A percentile compares a stretch with the other conserved stretches of the same genome.
phyloP scores from a whole-genome alignment of 495 filamentous ascomycete species.

The Neurospora discreta region DNA sequence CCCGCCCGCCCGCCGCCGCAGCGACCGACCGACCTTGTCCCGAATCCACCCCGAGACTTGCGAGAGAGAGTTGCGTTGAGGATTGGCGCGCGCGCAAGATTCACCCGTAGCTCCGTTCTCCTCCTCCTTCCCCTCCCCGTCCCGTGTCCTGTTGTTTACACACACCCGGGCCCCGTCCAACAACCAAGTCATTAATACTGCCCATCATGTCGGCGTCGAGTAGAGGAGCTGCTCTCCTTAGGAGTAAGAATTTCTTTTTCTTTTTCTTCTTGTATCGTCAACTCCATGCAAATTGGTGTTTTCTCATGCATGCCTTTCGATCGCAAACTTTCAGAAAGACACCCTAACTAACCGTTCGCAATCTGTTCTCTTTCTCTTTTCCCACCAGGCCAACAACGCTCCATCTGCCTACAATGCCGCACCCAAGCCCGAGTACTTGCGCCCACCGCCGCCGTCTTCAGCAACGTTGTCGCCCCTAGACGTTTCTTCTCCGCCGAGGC shows the following conservation, averaged over 20 bases:
- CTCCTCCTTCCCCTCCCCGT: background rate
- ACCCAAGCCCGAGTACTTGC: background rate
- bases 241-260: constrained; percentile 19
- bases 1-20: background rate
- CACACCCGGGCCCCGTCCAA: background rate
- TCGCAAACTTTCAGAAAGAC: constrained; percentile 4
- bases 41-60: background rate
- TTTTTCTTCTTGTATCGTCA: no score
- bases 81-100: background rate
- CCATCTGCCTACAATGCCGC: background rate
- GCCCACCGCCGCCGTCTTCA: background rate
- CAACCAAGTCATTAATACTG: constrained; percentile 3
- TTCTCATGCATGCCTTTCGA: constrained; percentile 5
- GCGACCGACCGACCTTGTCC: background rate
- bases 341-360: background rate
- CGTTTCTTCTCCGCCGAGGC: constrained; percentile 9
- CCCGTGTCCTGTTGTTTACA: background rate
- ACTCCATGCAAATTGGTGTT: background rate
- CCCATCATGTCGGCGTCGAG: constrained; percentile 38
- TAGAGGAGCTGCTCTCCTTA: constrained; percentile 37
- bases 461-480: background rate
- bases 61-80: background rate
- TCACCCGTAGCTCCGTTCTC: background rate
- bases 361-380: background rate
- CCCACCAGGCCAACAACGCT: background rate